These are phyloP conservation scores for Pyricularia sp. DNA, from an alignment of 2,329 filamentous ascomycete genomes.

Conservation along the genomic window DNA sequence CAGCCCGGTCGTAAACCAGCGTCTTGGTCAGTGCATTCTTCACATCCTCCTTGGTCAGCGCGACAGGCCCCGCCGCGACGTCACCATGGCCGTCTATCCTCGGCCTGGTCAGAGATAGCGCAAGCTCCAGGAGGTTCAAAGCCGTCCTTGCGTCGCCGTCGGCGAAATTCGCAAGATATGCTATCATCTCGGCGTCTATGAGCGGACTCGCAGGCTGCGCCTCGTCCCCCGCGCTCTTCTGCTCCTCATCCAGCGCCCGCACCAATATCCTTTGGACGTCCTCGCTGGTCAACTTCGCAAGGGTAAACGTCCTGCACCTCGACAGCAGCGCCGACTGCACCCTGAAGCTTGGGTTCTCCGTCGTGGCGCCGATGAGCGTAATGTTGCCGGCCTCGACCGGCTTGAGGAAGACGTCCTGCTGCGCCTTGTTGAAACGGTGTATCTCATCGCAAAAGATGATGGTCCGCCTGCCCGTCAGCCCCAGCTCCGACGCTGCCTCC, in stretches of 20 bases:
- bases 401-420: slow-evolving; percentile 89
- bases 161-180: slow-evolving; percentile 72
- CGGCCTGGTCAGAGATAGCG: slow-evolving; percentile 55
- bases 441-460: slow-evolving; percentile 98
- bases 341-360: slow-evolving; percentile 93
- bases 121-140: slow-evolving; percentile 81
- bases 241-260: slow-evolving; percentile 57
- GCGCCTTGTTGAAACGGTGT: slow-evolving; percentile 77
- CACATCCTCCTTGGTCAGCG: slow-evolving; percentile 61
- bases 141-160: slow-evolving; percentile 90
- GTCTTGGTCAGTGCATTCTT: slow-evolving; percentile 81
- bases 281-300: slow-evolving; percentile 59
- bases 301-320: slow-evolving; percentile 79
- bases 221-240: slow-evolving; percentile 31
- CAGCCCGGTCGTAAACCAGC: slow-evolving; percentile 84
- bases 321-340: slow-evolving; percentile 79
- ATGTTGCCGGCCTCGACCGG: slow-evolving; percentile 86
- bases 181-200: slow-evolving; percentile 63
- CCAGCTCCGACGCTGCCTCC: slow-evolving; percentile 69
- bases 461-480: slow-evolving; percentile 74
- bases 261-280: slow-evolving; percentile 62
- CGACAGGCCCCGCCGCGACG: slow-evolving; percentile 23
- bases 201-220: slow-evolving; percentile 26
- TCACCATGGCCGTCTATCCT: slow-evolving; percentile 4
- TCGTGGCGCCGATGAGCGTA: slow-evolving; percentile 88